phyloP scores from a whole-genome alignment of 208 protist species.

The Leishmania amazonensis region DNA sequence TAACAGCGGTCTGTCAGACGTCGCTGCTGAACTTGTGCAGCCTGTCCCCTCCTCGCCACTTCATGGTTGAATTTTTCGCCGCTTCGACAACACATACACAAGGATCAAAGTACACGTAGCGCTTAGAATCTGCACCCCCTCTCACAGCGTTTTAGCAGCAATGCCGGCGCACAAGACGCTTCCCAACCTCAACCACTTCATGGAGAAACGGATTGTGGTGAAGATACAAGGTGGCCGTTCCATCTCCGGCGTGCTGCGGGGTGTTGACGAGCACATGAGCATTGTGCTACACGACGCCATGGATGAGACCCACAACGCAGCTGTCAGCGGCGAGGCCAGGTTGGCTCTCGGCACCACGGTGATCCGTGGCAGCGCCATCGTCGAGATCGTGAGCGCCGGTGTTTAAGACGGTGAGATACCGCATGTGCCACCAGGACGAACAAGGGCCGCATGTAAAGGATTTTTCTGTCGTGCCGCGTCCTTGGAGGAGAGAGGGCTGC shows the following conservation, averaged over 20 bases:
- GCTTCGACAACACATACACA: neutral
- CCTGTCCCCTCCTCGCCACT: neutral
- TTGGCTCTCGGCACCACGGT: conserved; percentile 91
- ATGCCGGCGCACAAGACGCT: conserved; percentile 51
- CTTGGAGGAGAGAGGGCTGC: neutral
- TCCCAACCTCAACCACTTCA: conserved; percentile 94
- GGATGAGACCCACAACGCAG: conserved; percentile 75
- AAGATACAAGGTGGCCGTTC: conserved; percentile 96
- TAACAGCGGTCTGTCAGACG: neutral
- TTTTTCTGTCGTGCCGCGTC: neutral
- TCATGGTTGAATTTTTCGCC: neutral
- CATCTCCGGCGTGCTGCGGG: conserved; percentile 94
- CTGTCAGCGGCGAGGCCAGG: conserved; percentile 36
- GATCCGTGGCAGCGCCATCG: conserved; percentile 89
- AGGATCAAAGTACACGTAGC: neutral
- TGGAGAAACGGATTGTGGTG: conserved; percentile 94
- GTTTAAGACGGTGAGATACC: conserved; percentile 31
- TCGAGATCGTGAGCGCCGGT: conserved; percentile 89
- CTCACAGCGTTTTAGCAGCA: neutral
- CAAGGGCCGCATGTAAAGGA: neutral
- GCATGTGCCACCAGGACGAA: neutral
- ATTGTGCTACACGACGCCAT: conserved; percentile 97
- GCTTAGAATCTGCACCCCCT: neutral
- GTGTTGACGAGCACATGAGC: conserved; percentile 98
- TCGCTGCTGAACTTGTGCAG: neutral